Base-by-base conservation (phyloP, 495 filamentous ascomycete genomes). In the Lasiosphaeria ovina region DNA sequence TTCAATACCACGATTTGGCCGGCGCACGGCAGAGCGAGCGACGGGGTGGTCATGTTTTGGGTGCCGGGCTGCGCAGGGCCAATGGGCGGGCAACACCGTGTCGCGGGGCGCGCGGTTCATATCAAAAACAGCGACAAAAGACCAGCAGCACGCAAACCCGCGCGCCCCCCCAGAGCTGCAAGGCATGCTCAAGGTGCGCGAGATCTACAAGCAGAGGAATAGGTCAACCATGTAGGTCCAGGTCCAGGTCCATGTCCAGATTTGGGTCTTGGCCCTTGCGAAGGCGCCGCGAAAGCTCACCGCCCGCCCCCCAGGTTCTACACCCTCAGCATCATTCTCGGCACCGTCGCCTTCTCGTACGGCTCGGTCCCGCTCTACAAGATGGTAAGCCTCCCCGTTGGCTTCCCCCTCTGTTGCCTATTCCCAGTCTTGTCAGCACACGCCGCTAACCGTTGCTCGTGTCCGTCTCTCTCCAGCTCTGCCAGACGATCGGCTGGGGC, bases 341-440 rank as follows among this genome's bases (percentile, higher is more conserved):
- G 89, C 59, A 97, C 93, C 6, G 88, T 95, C 50, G 92, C 91
- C 34, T 81, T 98, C 32, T 91, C 92, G 6, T 99, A 99, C 72
- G 93, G 93, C 57, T 95, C 92, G 45, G 94, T 99, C 58, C 94
- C 94, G 32, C 81, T 98, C 73, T 99, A 99, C 79, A 97, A 97
- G 74, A 96, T 96, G 91, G 92, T 95, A 61, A 14, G 73, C 59
- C 14, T 11, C 32, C 7, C 24, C 24, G 24, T 24, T 24, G 24
- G 24, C 24, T 24, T 0, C 52, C 52, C 14, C 12, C 1, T 47
- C 7, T 14, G 8, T 14, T 47, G n/a, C 6, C 36, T 45, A 24
- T 33, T 44, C 2, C 32, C 36, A 10, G 16, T 53, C 35, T 11
- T 16, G 42, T 45, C 11, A 12, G 6, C 35, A 0, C 53, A 42